Base-by-base conservation (phyloP, 495 filamentous ascomycete species). In the Massariosphaeria phaeospora region DNA sequence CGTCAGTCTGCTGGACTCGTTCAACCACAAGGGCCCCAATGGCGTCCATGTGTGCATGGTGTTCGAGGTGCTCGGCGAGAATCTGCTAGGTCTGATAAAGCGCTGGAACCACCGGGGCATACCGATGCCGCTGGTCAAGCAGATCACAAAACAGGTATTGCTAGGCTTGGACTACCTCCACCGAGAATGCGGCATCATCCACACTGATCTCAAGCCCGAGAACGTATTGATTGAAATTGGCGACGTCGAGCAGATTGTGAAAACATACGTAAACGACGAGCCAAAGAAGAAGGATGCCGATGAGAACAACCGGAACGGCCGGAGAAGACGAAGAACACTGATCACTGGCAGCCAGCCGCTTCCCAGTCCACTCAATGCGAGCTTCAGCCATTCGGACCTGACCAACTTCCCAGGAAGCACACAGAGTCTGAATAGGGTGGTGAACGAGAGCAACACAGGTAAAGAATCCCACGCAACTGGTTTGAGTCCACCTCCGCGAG, bases 191-290 rank as follows among this genome's bases (percentile, higher is more conserved):
- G 94, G 94, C 56, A 98, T 98, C 70, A 97, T 98, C 61, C 93
- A 98, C 71, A 98, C 93, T 5, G 93, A 98, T 70, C 72, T 98
- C 57, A 98, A 98, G 69, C 93, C 93, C 33, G 93, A 98, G 66
- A 98, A 98, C 68, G 93, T 98, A 25, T 74, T 98, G 64, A 97
- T 99, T 68, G 93, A 99, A 76, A 96, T 99, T 65, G 93, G 94
- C 39, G 93, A 99, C 61, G 93, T 99, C 34, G 94, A 99, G 74
- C 79, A 85, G 70, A 97, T 96, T 49, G 93, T 98, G 34, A 88
- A 95, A 73, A 86, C 88, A 20, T 91, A 95, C 61, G 94, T 98
- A 17, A 88, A 95, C 73, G 88, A 83, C 48, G 86, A 93, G 55
- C 68, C 74, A 3, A 79, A 80, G 59, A 79, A 79, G 59, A 82